These are phyloP conservation scores for Gossypium rotundifolium DNA, from an alignment of 345 rosid species.

Conservation along the genomic window DNA sequence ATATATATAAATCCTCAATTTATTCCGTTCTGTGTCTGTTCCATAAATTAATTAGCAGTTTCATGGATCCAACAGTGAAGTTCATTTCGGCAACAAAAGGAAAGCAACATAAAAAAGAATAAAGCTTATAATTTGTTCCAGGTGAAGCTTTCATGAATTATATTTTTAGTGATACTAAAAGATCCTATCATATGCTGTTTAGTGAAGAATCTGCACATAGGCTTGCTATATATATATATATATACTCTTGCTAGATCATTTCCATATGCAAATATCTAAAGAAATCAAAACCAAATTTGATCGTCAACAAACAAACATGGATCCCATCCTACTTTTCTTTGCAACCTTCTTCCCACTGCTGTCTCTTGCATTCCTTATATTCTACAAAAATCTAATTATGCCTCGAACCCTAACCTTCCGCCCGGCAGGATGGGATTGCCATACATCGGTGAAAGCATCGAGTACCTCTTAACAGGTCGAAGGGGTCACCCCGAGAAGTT, in stretches of 20 bases:
- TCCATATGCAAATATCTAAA: neutral
- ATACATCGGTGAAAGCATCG: slow-evolving; percentile 31
- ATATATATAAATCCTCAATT: neutral
- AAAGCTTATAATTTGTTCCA: neutral
- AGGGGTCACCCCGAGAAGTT: slow-evolving; percentile 35
- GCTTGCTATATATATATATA: neutral
- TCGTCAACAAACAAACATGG: neutral
- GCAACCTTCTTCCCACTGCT: slow-evolving; percentile 1
- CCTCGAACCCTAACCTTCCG: slow-evolving; percentile 25
- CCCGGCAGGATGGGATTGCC: slow-evolving; percentile 33
- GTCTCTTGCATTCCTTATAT: slow-evolving; percentile 8
- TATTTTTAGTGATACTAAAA: neutral
- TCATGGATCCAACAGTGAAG: neutral
- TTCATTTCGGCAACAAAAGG: neutral
- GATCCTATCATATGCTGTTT: neutral
- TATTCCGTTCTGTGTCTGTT: neutral
- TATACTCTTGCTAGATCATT: neutral
- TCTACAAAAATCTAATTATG: slow-evolving; percentile 12
- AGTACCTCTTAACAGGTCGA: slow-evolving; percentile 15
- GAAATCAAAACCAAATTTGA: neutral
- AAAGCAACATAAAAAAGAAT: neutral
- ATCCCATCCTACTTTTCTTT: neutral
- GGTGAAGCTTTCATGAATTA: neutral
- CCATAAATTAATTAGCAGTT: neutral
- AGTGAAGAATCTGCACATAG: neutral